phyloP scores from a whole-genome alignment of 2,329 filamentous ascomycete species.

The Myriangium duriaei region DNA sequence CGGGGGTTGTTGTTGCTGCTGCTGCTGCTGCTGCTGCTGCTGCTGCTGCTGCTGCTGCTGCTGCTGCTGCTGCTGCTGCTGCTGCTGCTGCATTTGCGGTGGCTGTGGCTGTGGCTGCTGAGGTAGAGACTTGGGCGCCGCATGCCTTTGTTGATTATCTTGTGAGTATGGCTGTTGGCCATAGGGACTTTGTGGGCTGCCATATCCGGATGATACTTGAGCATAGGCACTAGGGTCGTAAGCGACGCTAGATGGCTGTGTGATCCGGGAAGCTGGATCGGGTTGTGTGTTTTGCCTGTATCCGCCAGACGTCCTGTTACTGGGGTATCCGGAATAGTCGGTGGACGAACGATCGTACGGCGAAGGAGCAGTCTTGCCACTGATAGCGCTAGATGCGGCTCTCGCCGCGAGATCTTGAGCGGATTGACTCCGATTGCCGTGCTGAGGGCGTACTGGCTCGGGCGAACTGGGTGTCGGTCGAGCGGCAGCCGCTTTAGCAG shows the following conservation, averaged over 20 bases:
- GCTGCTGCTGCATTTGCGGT: conserved; percentile 27
- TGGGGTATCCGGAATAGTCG: conserved; percentile 21
- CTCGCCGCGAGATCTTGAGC: conserved; percentile 23
- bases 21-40: conserved; percentile 37
- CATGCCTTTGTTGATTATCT: conserved; percentile 15
- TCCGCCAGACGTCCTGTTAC: conserved; percentile 14
- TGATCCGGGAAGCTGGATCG: conserved; percentile 20
- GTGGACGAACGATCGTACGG: conserved; percentile 34
- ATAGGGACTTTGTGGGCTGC: too few relatives aligned
- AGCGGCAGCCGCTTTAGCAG: conserved; percentile 17
- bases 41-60: conserved; percentile 36
- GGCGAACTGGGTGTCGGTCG: conserved; percentile 22
- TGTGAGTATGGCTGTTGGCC: conserved; percentile 19
- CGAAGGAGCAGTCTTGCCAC: conserved; percentile 31
- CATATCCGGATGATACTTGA: conserved; percentile 22
- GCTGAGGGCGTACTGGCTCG: conserved; percentile 19
- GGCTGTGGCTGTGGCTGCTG: conserved; percentile 20
- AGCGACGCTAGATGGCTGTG: conserved; percentile 39
- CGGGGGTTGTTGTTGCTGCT: conserved; percentile 36
- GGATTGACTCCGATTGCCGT: conserved; percentile 5
- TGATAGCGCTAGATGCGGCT: conserved; percentile 22
- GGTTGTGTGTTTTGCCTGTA: conserved; percentile 16
- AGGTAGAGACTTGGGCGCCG: conserved; percentile 2
- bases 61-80: conserved; percentile 37
- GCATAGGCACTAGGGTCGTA: conserved; percentile 74